A percentile compares a stretch with the other conserved stretches of the same genome.
Evolutionary conservation across 768 basidiomycete genomes (phyloP).

Genomic region (Xerocomellus chrysenteron): DNA sequence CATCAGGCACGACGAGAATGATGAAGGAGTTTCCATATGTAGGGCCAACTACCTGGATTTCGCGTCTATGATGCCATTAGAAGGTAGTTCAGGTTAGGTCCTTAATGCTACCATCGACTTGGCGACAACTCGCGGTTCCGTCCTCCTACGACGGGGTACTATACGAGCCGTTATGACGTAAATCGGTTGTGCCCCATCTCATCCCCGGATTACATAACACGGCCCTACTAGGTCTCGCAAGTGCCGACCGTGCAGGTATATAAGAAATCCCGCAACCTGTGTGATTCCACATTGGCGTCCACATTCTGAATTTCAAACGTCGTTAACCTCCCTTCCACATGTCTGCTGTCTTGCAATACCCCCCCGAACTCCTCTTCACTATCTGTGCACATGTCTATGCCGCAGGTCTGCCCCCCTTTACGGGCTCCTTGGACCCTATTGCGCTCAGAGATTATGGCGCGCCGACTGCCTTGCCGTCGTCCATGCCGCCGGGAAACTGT

Average conservation of each 20-base stretch:
- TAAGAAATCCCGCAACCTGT: background rate
- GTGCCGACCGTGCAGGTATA: constrained; percentile 10
- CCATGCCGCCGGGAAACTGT: constrained; percentile 71
- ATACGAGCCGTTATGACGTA: background rate
- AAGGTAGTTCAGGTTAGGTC: background rate
- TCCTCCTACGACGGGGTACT: constrained; percentile 1
- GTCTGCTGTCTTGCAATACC: constrained; percentile 47
- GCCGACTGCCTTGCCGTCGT: constrained; percentile 69
- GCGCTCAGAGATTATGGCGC: constrained; percentile 40
- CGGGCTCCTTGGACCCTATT: constrained; percentile 70
- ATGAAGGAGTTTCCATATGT: background rate
- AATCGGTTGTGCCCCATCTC: constrained; percentile 3
- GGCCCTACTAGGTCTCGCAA: background rate
- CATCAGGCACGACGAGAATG: background rate
- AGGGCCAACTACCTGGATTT: background rate
- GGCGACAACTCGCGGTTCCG: constrained; percentile 12
- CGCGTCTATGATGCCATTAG: background rate
- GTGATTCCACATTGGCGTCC: background rate
- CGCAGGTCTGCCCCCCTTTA: constrained; percentile 52
- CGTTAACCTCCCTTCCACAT: constrained; percentile 1
- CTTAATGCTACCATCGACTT: background rate
- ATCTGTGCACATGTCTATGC: constrained; percentile 75
- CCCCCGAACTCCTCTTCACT: constrained; percentile 67
- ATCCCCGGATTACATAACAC: constrained; percentile 24
- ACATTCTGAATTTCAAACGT: background rate